Evolutionary conservation across 129 eudicot genomes (phyloP).

Genomic region (Ambrosia trifida): DNA sequence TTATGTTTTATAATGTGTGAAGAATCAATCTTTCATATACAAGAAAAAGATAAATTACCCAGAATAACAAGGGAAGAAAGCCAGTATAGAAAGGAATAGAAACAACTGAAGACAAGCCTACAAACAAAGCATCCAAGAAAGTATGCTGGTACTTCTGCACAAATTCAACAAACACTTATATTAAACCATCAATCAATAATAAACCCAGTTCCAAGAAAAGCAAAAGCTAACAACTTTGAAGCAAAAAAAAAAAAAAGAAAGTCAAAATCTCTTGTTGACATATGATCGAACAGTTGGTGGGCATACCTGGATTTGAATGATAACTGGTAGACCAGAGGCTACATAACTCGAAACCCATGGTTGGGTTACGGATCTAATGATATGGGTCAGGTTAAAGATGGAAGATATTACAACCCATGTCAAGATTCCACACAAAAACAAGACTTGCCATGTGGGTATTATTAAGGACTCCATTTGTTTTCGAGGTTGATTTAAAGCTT

Average conservation of each 20-base stretch:
- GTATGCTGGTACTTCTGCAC: conserved; percentile 83
- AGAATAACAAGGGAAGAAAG: conserved; percentile 91
- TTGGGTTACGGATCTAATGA: conserved; percentile 68
- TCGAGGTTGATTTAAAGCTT: too few relatives aligned
- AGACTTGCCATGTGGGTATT: conserved; percentile 67
- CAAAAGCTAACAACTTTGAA: neutral
- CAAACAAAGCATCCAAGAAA: conserved; percentile 65
- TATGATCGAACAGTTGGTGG: conserved; percentile 23
- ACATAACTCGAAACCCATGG: conserved; percentile 69
- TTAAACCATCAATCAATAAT: conserved; percentile 10
- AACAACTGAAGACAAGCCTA: conserved; percentile 83
- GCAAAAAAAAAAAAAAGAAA: neutral
- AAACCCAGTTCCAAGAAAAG: neutral
- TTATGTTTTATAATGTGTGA: too few relatives aligned
- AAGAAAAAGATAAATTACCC: conserved; percentile 51
- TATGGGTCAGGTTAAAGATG: conserved; percentile 53
- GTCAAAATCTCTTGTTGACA: conserved; percentile 11
- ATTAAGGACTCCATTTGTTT: too few relatives aligned
- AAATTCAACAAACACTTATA: conserved; percentile 26
- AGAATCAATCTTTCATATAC: neutral
- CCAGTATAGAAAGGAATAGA: conserved; percentile 97
- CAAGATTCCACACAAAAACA: conserved; percentile 55
- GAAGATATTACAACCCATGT: conserved; percentile 74
- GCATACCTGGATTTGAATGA: conserved; percentile 85
- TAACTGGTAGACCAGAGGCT: conserved; percentile 43